phyloP scores from a whole-genome alignment of 176 grass and related monocot genomes.

The Musa schizocarpa region DNA sequence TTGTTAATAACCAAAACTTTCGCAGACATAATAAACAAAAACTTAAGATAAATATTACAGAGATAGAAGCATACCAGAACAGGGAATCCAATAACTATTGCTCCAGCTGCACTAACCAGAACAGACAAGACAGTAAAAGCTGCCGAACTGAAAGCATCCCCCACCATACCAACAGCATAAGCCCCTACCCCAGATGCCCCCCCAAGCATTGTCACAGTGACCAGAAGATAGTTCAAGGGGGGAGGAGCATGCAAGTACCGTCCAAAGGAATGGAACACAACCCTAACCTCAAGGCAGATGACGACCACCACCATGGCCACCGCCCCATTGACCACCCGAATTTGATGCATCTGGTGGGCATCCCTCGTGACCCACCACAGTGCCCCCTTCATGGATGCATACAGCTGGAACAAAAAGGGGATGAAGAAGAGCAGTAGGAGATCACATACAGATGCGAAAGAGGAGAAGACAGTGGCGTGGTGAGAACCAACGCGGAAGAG shows the following conservation, averaged over 20 bases:
- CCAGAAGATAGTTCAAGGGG: slow-evolving; percentile 87
- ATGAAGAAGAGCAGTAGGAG: slow-evolving; percentile 86
- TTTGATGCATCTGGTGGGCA: slow-evolving; percentile 49
- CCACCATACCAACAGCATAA: slow-evolving; percentile 78
- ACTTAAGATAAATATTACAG: background rate
- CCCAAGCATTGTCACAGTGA: slow-evolving; percentile 82
- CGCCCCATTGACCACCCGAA: slow-evolving; percentile 59
- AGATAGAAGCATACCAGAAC: slow-evolving; percentile 43
- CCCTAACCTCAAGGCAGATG: slow-evolving; percentile 80
- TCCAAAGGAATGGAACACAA: slow-evolving; percentile 79
- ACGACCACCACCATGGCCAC: slow-evolving; percentile 74
- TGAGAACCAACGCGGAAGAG: slow-evolving; percentile 65
- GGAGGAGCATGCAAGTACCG: slow-evolving; percentile 84
- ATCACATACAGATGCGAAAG: slow-evolving; percentile 56
- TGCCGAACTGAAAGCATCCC: slow-evolving; percentile 54
- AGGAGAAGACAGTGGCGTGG: slow-evolving; percentile 68
- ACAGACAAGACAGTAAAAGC: slow-evolving; percentile 58
- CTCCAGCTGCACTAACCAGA: slow-evolving; percentile 71
- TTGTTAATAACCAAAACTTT: no score
- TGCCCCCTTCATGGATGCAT: slow-evolving; percentile 53
- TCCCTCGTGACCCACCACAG: slow-evolving; percentile 89
- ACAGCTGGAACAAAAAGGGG: slow-evolving; percentile 90
- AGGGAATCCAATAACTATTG: slow-evolving; percentile 86
- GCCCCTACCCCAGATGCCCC: slow-evolving; percentile 55
- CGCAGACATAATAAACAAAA: background rate